Evolutionary conservation across 73 alveolate species (phyloP).

Genomic region (Durusdinium trenchii): DNA sequence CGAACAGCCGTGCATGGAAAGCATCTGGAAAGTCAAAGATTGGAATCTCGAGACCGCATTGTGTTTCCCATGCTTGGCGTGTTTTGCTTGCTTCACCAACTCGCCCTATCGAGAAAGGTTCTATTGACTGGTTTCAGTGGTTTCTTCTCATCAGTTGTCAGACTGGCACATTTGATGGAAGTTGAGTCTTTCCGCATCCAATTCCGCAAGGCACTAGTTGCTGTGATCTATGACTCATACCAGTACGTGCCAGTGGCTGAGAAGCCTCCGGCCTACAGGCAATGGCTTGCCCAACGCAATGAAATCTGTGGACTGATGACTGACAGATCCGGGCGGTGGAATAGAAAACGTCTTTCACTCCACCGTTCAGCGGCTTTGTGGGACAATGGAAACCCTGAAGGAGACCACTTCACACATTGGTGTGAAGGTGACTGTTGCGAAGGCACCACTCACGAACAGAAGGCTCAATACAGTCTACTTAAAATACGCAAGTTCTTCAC

Average conservation of each 20-base stretch:
- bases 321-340: neutral
- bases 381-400: neutral
- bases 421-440: neutral
- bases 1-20: neutral
- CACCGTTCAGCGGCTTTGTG: neutral
- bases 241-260: neutral
- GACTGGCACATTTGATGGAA: neutral
- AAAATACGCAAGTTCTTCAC: neutral
- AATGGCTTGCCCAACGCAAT: neutral
- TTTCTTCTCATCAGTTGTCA: neutral
- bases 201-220: neutral
- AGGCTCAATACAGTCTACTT: neutral
- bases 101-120: neutral
- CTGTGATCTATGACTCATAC: neutral
- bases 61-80: neutral
- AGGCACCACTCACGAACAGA: neutral
- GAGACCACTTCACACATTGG: neutral
- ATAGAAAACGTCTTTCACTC: neutral
- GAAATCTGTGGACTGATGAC: neutral
- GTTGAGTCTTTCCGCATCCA: neutral
- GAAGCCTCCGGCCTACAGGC: neutral
- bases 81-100: neutral
- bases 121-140: neutral
- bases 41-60: neutral
- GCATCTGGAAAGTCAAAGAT: neutral